Base-by-base conservation (phyloP, 306 rosid species). In the Delonix regia region DNA sequence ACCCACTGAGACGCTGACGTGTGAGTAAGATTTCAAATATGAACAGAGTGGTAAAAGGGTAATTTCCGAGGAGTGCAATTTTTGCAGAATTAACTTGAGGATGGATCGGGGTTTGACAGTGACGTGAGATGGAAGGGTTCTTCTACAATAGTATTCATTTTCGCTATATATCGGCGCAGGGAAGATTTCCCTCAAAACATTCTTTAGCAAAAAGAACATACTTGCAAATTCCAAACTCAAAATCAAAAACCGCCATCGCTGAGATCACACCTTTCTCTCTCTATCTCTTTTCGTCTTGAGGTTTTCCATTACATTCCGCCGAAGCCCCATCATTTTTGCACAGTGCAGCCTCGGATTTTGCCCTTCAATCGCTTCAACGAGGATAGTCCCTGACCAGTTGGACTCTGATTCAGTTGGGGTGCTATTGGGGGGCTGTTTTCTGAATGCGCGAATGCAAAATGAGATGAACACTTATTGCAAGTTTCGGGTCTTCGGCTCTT, bases 401-500 rank as follows among this genome's bases (percentile, higher is more conserved):
- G 85, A 83, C 59, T 48, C 9, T 34, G 80, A 39, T 65, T 80
- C 63, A 69, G 73, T 76, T 24, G 76, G 71, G 52, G 63, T 48
- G 74, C 65, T 75, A 56, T 67, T 71, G 73, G 65, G 45, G 38
- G 78, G 76, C 39, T 24, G 60, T 30, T 55, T 15, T 30, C 19
- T 7, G 81, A 81, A 78, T 67, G 75, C 22, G 41, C 48, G 67
- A 78, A 75, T 77, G 85, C 67, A 21, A 62, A 18, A 52, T 36
- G 87, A 39, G 70, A 85, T 88, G 93, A 85, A 76, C 76, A 70
- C 71, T 74, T 78, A 22, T 71, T 80, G 21, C 64, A 82, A 82
- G 81, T 83, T 85, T 67, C 70, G 80, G 69, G 76, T 87, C 48
- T 82, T 84, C 71, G 55, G 76, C 72, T 59, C 80, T 55, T 66